Base-by-base conservation (phyloP, 2,329 filamentous ascomycete species). In the Fusarium oxysporum region DNA sequence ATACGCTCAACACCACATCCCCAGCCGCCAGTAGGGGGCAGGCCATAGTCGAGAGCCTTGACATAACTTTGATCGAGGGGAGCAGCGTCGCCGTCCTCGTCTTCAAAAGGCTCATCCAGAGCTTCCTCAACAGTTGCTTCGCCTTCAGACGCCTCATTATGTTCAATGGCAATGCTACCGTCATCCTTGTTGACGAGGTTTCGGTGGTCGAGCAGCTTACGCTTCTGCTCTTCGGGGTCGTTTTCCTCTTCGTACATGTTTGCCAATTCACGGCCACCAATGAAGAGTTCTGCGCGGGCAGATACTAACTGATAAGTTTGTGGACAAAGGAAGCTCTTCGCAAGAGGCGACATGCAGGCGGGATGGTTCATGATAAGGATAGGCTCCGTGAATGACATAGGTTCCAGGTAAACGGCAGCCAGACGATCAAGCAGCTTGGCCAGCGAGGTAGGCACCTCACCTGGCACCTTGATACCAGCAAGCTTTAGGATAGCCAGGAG, bases 181-280 rank as follows among this genome's bases (percentile, higher is more conserved):
- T 81, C 76, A 4, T 78, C 74, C 56, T 74, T 80, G 73, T 83
- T 83, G 47, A 82, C 79, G 25, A 82, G 78, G 32, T 76, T 80
- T 33, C 83, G 81, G 74, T 90, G 88, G 14, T 83, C 87, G 51
- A 90, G 82, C 72, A 99, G 95, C 82, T 99, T 99, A 62, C 89
- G 86, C 50, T 93, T 88, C 83, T 99, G 96, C 77, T 92, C 93
- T 60, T 92, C 91, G 0, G 96, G 96, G 57, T 94, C 93, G 81
- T 99, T 99, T 81, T 99, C 96, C 83, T 99, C 96, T 81, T 99
- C 96, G 81, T 99, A 99, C 85, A 96, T 97, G 82, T 99, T 99
- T 68, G 96, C 94, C 37, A 97, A 87, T 80, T 99, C 96, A 61
- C 90, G 90, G 44, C 92, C 91, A 55, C 90, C 84, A 70, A 97